Evolutionary conservation across 148 eudicot species (phyloP).

Genomic region (Camellia lanceoleosa): DNA sequence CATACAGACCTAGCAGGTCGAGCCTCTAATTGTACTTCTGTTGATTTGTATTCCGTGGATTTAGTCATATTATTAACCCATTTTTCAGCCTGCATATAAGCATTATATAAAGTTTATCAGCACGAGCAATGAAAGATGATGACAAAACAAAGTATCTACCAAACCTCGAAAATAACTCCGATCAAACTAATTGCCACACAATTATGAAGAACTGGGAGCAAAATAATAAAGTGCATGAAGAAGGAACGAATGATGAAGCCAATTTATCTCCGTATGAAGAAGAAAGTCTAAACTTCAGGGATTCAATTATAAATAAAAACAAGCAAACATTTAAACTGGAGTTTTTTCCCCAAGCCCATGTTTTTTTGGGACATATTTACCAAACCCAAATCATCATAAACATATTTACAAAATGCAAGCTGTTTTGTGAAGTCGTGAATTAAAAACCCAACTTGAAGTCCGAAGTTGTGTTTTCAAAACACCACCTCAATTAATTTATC

Average conservation of each 20-base stretch:
- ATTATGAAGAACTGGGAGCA: not conserved
- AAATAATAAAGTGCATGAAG: not conserved
- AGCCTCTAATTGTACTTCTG: slow-evolving; percentile 43
- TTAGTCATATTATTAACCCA: slow-evolving; percentile 77
- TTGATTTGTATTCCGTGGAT: slow-evolving; percentile 38
- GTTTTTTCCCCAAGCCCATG: too few relatives aligned
- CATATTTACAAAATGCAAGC: too few relatives aligned
- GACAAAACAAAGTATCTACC: not conserved
- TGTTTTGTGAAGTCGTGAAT: too few relatives aligned
- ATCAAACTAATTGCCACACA: not conserved
- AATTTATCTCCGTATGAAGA: not conserved
- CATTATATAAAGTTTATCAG: not conserved
- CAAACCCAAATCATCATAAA: too few relatives aligned
- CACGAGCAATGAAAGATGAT: not conserved
- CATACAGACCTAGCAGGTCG: slow-evolving; percentile 62
- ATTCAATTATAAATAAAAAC: not conserved
- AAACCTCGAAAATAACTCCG: not conserved
- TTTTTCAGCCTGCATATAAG: slow-evolving; percentile 58
- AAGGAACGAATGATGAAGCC: not conserved
- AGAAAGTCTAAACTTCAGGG: not conserved
- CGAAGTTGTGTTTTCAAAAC: too few relatives aligned
- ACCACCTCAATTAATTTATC: too few relatives aligned
- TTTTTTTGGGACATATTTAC: too few relatives aligned
- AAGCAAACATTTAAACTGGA: not conserved
- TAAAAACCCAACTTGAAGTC: too few relatives aligned